Conservation (phyloP, 2,329 filamentous ascomycete genomes). For the Zarea fungicola region DNA sequence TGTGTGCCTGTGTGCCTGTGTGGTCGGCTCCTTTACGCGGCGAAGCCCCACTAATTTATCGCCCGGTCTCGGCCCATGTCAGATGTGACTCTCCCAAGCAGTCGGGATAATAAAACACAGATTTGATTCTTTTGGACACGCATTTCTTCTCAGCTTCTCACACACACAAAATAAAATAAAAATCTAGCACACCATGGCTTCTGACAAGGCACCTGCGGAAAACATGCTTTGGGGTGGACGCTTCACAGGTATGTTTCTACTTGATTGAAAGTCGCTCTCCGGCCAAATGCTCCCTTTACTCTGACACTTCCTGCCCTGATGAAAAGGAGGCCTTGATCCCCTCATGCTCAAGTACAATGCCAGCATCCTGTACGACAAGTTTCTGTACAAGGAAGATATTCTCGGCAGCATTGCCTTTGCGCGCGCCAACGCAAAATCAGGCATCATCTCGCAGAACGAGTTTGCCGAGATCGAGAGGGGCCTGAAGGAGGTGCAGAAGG, state of each 20-base stretch:
- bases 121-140: too few relatives aligned
- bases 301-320: slow-evolving; percentile 25
- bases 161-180: too few relatives aligned
- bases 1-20: too few relatives aligned
- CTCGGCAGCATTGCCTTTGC: slow-evolving; percentile 77
- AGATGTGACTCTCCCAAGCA: too few relatives aligned
- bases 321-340: slow-evolving; percentile 69
- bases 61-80: too few relatives aligned
- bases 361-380: slow-evolving; percentile 71
- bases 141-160: too few relatives aligned
- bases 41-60: too few relatives aligned
- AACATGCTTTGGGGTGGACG: slow-evolving; percentile 41
- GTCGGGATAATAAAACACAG: too few relatives aligned
- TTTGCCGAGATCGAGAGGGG: slow-evolving; percentile 71
- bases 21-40: too few relatives aligned
- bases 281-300: slow-evolving; percentile 21
- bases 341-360: slow-evolving; percentile 82
- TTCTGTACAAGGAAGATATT: slow-evolving; percentile 77
- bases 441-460: slow-evolving; percentile 68
- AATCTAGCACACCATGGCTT: too few relatives aligned
- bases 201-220: too few relatives aligned
- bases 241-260: slow-evolving; percentile 51
- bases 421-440: slow-evolving; percentile 68
- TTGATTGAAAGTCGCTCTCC: slow-evolving; percentile 21
- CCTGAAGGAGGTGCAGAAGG: slow-evolving; percentile 51